phyloP scores from a whole-genome alignment of 2,329 filamentous ascomycete species.

The Fusarium denticulatum region DNA sequence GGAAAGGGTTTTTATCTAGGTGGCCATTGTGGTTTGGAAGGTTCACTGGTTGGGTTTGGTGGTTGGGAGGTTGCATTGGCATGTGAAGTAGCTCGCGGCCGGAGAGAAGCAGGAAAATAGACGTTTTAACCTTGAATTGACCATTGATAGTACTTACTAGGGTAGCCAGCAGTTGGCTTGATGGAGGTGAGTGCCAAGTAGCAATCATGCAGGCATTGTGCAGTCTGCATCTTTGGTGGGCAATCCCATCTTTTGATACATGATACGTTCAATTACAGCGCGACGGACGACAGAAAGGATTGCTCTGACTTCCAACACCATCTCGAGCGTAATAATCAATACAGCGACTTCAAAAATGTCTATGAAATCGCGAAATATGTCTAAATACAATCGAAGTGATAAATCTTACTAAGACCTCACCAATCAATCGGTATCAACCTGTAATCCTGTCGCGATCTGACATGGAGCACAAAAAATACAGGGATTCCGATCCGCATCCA shows the following conservation, averaged over 20 bases:
- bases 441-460: not conserved
- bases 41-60: not conserved
- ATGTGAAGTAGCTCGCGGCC: not conserved
- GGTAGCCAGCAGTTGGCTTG: not conserved
- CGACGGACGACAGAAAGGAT: rapidly evolving
- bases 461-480: not conserved
- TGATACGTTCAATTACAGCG: not conserved
- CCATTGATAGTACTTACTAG: not conserved
- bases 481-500: conserved; percentile 1
- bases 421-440: not conserved
- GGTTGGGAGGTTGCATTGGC: not conserved
- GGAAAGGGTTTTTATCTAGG: not conserved
- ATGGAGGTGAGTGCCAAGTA: not conserved
- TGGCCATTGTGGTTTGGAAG: too few relatives aligned
- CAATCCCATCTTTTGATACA: rapidly evolving
- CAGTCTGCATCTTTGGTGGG: rapidly evolving
- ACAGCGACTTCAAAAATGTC: too few relatives aligned
- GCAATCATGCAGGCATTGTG: not conserved
- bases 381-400: not conserved
- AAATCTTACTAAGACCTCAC: not conserved
- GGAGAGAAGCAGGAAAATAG: not conserved
- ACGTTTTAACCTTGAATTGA: not conserved
- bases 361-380: not conserved
- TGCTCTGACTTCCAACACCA: too few relatives aligned
- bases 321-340: too few relatives aligned